Evolutionary conservation across 371 early-diverging fungal genomes (phyloP), one percentile per base, ranked within the genome.

Genomic region (Apophysomyces trapeziformis): DNA sequence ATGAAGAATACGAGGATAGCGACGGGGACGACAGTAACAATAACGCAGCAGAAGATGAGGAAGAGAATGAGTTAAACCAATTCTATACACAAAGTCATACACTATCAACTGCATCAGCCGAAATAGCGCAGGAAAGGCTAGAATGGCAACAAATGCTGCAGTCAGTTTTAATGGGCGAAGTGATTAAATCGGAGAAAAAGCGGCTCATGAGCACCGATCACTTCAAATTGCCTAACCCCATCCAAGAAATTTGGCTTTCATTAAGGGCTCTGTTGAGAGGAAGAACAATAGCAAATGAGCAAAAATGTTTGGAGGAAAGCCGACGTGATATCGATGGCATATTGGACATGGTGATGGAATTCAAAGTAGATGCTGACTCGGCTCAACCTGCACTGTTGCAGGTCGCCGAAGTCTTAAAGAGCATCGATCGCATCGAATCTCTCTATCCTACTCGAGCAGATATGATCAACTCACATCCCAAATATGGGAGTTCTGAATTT

Each of bases 131-230:
- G 45, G 92, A 92, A 67, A 87, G 92, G 41, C 74, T 87, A 18
- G 92, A 92, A 71, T 93, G 93, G 93, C 93, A 91, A 60, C 85
- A 90, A 39, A 93, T 95, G 93, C 82, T 95, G 7, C 85, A 91
- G 37, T 91, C 93, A 5, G 95, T 94, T 14, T 74, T 95, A 32
- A 85, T 86, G 38, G 94, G 95, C 9, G 93, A 95, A 62, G 91
- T 94, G 13, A 87, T 95, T 26, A 89, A 89, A 59, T 88, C 88
- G 16, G 95, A 95, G 69, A 92, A 91, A 67, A 85, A 84, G 63
- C 84, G 92, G 37, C 68, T 92, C 11, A 75, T 86, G 47, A 84
- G 83, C 38, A 78, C 85, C 13, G 84, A 80, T 43, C 75, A 77
- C 45, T 80, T 85, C 57, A 60, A 75, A 38, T 73, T 78, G 57